Base-by-base conservation (phyloP, 768 basidiomycete species). In the Boletus reticulatus region DNA sequence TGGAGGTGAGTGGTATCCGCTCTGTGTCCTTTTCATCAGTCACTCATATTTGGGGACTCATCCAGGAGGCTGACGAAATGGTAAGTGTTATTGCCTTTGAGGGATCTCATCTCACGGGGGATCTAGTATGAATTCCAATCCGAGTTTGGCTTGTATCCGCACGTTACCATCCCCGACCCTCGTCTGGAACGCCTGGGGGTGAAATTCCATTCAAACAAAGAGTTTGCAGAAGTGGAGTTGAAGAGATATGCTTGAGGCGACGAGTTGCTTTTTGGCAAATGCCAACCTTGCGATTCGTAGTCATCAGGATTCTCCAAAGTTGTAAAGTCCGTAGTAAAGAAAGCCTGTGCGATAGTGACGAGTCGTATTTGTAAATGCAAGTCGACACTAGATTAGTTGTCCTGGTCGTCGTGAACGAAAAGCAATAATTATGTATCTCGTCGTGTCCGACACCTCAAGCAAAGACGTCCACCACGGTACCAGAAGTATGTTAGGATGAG, bases 101-200 rank as follows among this genome's bases (percentile, higher is more conserved):
- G 19, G 10, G n/a, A 47, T 44, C 8, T 16, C 22, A 32, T 43
- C 41, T 58, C 50, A 45, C 22, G 1, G 32, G 17, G 36, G 31
- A 45, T 20, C 11, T 24, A 71, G 70, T 69, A 57, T 12, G 58
- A 41, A 2, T 63, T 61, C 31, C 67, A 67, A 43, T 65, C 63
- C 17, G 67, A 67, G 46, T 54, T 68, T 22, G 67, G 65, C 31
- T 43, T 69, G 32, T 68, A 66, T 49, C 43, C 50, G 3, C 38
- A 61, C 31, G 24, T 57, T 1, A n/a, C 34, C n/a, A 57, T 67
- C 38, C 67, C 69, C 1, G 70, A 71, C 50, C 62, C 61, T 37
- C 68, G 62, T 39, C 50, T 71, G 49, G 61, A 63, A n/a, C 57
- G 55, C 19, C 56, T 71, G 11, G 69, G 64, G 14, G 68, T 67